Evolutionary conservation across 108 stramenopile species (phyloP), one percentile per base, ranked within the genome.

Genomic region (Halocafeteria seosinensis): DNA sequence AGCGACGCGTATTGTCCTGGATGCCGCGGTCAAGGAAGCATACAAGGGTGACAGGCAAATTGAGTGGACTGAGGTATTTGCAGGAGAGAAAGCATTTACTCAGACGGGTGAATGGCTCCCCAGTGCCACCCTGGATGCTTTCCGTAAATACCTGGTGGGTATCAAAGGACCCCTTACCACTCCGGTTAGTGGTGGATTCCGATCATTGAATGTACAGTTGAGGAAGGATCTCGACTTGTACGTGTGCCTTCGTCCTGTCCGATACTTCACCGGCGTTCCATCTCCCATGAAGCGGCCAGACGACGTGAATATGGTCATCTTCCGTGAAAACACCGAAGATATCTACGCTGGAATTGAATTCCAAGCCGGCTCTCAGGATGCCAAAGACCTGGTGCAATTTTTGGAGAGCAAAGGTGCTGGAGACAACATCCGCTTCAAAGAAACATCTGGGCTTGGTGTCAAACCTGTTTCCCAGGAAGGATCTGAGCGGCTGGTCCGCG

Each of bases 261-360:
- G 59, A n/a, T 67, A 37, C 34, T 67, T 67, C 66, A 37, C 59
- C 42, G 66, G 66, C 37, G 66, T 67, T 11, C 66, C 66, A 0
- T 61, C 59, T 30, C 66, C 66, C 25, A 60, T 67, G 32, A 59
- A 61, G 59, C 29, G 33, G 21, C 66, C 66, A 4, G 61, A 63
- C 50, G 53, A 37, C 9, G 66, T 67, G 34, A 50, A 67, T 50
- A 67, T 67, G 59, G 63, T 35, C 66, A 67, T 67, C 63, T 67
- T 67, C 28, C 61, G 66, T 11, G 66, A 67, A 60, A 67, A 67
- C 66, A 63, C 66, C 3, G 66, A 67, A 47, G 66, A 67, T 34
- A 67, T 67, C 59, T 67, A 67, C 59, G 66, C 66, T 60, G 66
- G 66, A 25, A 61, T 67, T 34, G 66, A 67, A 50, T 67, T 67